Percentiles rank a stretch among this genome's conserved stretches.
These are phyloP conservation scores for Encephalitozoon hellem DNA, from an alignment of 371 early-diverging fungal species.

Conservation along the genomic window DNA sequence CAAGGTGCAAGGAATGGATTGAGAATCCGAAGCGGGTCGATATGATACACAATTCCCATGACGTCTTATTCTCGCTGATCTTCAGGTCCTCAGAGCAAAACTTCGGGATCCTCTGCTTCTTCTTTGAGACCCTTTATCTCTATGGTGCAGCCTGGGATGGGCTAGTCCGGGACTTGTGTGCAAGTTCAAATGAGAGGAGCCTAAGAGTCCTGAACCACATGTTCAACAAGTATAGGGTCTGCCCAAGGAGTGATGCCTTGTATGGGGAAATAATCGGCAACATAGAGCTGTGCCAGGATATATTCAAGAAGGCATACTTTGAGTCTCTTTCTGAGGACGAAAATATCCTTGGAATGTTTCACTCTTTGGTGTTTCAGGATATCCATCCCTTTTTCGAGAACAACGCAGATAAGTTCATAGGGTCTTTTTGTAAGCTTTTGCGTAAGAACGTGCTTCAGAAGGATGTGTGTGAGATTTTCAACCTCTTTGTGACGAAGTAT, in stretches of 20 bases:
- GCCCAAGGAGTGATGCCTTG: constrained; percentile 5
- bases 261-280: constrained; percentile 31
- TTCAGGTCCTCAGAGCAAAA: background rate
- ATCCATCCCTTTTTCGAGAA: constrained; percentile 52
- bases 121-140: constrained; percentile 16
- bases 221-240: constrained; percentile 26
- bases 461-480: constrained; percentile 27
- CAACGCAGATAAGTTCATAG: constrained; percentile 27
- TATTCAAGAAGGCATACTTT: constrained; percentile 16
- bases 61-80: constrained; percentile 12
- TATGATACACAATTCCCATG: background rate
- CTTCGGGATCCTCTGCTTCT: constrained; percentile 10
- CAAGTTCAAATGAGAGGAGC: background rate
- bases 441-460: background rate
- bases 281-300: constrained; percentile 23
- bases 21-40: background rate
- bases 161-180: constrained; percentile 21
- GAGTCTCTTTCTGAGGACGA: background rate
- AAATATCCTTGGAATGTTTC: constrained; percentile 36
- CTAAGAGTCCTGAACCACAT: constrained; percentile 21
- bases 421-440: background rate
- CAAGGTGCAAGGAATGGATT: constrained; percentile 21
- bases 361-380: constrained; percentile 43
- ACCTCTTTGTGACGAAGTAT: constrained; percentile 40
- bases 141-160: background rate